Evolutionary conservation across 768 basidiomycete species (phyloP), one percentile per base, ranked within the genome.

Genomic region (Amanita exitialis): DNA sequence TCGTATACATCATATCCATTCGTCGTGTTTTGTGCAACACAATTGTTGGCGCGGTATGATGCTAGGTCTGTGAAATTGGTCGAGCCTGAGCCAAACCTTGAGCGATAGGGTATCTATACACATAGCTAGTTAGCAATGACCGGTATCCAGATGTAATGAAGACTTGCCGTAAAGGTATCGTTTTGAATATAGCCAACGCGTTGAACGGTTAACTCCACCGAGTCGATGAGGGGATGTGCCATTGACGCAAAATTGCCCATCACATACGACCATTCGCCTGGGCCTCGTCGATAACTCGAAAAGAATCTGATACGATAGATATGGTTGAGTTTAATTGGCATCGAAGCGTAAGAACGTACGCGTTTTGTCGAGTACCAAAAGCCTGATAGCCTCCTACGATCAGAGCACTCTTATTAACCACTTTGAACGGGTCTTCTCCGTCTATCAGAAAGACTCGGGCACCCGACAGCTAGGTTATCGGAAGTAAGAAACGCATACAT

Each of bases 161-260:
- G 25, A 61, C 71, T 46, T 38, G 78, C 79, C 1, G 68, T 70
- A 55, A 81, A 61, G 3, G 69, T 76, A 34, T 77, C 74, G 16
- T 64, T 65, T 7, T 43, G 30, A 16, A 57, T 68, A 42, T 61
- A 66, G 47, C 71, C 69, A 38, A 68, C 59, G 12, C 71, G 71
- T 53, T 71, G 69, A 28, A 82, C 64, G 1, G 70, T 74, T 45
- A 82, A 63, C 6, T 66, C 66, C 20, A 74, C 78, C 1, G 61
- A 64, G 56, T 82, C 79, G 27, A 59, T 59, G 9, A 79, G 62
- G 15, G 81, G 80, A 20, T 78, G 76, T 12, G 71, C 66, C 51
- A 74, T 70, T 50, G 74, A 72, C 0, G 78, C 80, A 58, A 82
- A 82, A 52, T 79, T 75, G 21, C 74, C 75, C 69, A 78, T 65